These are phyloP conservation scores for Quercus berberidifolia DNA, from an alignment of 306 rosid species.

Conservation along the genomic window DNA sequence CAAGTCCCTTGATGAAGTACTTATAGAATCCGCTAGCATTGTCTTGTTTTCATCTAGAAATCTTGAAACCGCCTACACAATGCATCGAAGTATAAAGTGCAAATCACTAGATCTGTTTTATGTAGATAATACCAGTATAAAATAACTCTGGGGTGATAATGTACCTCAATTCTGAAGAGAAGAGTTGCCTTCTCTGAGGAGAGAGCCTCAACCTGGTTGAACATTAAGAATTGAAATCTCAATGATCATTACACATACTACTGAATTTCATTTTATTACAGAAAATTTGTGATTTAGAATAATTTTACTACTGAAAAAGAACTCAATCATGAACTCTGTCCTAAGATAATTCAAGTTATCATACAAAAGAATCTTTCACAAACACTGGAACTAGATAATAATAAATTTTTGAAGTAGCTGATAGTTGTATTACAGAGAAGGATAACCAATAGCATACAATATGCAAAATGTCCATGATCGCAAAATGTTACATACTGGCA, in stretches of 20 bases:
- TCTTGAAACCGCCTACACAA: constrained; percentile 64
- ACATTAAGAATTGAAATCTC: constrained; percentile 9
- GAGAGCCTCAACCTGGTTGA: constrained; percentile 85
- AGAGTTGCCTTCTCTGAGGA: constrained; percentile 93
- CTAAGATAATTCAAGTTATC: not conserved
- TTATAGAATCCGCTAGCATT: constrained; percentile 25
- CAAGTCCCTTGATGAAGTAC: constrained; percentile 54
- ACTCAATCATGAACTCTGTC: not conserved
- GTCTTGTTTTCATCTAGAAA: constrained; percentile 70
- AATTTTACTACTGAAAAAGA: not conserved
- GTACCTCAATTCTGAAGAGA: constrained; percentile 83
- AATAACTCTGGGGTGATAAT: not conserved
- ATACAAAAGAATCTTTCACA: not conserved
- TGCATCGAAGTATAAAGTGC: constrained; percentile 5
- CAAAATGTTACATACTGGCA: too few relatives aligned
- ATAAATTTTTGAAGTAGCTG: not conserved
- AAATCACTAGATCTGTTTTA: not conserved
- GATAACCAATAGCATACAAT: not conserved
- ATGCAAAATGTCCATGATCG: not conserved
- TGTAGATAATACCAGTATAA: constrained; percentile 9
- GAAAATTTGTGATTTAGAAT: not conserved
- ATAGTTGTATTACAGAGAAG: not conserved
- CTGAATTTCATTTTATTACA: not conserved
- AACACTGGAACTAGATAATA: not conserved
- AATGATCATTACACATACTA: not conserved